phyloP scores from a whole-genome alignment of 345 rosid genomes.

The Murraya paniculata region DNA sequence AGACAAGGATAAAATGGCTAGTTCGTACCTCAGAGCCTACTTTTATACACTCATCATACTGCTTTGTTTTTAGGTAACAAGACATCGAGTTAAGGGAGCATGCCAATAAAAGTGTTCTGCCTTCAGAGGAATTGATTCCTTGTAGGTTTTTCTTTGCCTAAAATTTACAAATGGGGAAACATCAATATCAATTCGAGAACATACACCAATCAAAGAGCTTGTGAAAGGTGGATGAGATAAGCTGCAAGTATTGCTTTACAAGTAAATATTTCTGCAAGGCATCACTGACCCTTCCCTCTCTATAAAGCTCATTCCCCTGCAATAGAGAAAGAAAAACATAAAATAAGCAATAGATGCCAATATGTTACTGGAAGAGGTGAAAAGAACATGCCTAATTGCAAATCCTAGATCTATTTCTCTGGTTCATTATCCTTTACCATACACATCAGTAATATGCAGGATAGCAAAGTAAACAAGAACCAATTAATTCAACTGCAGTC shows the following conservation, averaged over 20 bases:
- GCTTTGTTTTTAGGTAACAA: slow-evolving; percentile 81
- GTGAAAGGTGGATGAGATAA: background rate
- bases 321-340: slow-evolving; percentile 7
- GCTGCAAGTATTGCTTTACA: slow-evolving; percentile 43
- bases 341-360: background rate
- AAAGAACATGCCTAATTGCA: background rate
- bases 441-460: background rate
- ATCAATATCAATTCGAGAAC: slow-evolving; percentile 3
- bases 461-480: background rate
- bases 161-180: background rate
- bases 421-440: background rate
- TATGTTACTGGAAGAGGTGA: background rate
- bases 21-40: slow-evolving; percentile 86
- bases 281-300: slow-evolving; percentile 61
- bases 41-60: slow-evolving; percentile 63
- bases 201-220: background rate
- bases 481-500: background rate
- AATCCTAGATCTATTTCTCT: background rate
- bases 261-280: slow-evolving; percentile 79
- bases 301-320: slow-evolving; percentile 93
- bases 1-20: background rate
- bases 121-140: slow-evolving; percentile 61
- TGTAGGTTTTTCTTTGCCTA: slow-evolving; percentile 86
- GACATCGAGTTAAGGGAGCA: slow-evolving; percentile 97
- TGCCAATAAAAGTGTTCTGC: slow-evolving; percentile 57